Percentiles rank a stretch among this genome's conserved stretches.
Evolutionary conservation across 2,329 filamentous ascomycete genomes (phyloP).

Genomic region (Cladosporium halotolerans): DNA sequence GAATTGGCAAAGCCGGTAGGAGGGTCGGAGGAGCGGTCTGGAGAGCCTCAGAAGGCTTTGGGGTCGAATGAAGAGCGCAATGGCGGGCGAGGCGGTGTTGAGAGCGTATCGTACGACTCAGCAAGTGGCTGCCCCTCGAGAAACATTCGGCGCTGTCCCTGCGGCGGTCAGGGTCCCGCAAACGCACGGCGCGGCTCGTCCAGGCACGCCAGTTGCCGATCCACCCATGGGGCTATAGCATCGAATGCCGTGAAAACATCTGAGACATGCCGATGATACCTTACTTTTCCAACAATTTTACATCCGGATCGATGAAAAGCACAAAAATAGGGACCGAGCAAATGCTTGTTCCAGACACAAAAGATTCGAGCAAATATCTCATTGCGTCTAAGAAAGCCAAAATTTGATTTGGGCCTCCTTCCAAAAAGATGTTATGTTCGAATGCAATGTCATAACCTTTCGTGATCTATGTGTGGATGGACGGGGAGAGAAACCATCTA

Average conservation of each 20-base stretch:
- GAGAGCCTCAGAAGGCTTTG: constrained; percentile 4
- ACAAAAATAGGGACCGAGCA: too few relatives aligned
- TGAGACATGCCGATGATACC: too few relatives aligned
- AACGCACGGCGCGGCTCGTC: not conserved
- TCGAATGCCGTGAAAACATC: too few relatives aligned
- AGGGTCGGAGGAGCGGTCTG: not conserved
- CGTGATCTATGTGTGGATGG: constrained; percentile 7
- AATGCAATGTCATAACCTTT: constrained; percentile 6
- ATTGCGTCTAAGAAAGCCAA: not conserved
- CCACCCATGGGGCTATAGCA: not conserved
- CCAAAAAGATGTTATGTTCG: not conserved
- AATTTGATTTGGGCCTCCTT: too few relatives aligned
- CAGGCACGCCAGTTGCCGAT: constrained; percentile 7
- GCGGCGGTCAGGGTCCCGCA: not conserved
- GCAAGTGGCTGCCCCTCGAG: not conserved
- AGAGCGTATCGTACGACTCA: not conserved
- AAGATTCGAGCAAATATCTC: not conserved
- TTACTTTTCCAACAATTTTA: too few relatives aligned
- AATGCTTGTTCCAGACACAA: too few relatives aligned
- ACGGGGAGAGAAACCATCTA: constrained; percentile 2
- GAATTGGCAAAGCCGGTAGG: not conserved
- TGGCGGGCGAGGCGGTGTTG: not conserved
- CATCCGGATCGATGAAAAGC: too few relatives aligned
- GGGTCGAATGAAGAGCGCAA: not conserved
- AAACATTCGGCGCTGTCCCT: constrained; percentile 1